phyloP scores from a whole-genome alignment of 1,284 basidiomycete genomes.

The Cryptococcus maquisensis region DNA sequence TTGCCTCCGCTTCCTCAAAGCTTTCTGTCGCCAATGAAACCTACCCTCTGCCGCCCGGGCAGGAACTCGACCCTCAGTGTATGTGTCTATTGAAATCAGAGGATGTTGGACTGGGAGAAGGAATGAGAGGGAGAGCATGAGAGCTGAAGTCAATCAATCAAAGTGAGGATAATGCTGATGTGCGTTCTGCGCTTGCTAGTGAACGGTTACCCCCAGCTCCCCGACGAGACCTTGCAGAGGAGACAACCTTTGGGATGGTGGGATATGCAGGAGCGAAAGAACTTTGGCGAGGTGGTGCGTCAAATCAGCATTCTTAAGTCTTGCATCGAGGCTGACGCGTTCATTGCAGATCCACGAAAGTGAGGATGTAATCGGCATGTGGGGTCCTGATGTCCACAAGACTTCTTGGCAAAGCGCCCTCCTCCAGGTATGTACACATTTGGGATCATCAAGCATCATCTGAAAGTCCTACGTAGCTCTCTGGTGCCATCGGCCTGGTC shows the following conservation, averaged over 20 bases:
- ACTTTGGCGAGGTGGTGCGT: conserved; percentile 76
- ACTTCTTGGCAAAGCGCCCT: conserved; percentile 35
- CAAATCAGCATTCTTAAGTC: not conserved
- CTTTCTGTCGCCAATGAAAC: not conserved
- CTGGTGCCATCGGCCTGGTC: conserved; percentile 31
- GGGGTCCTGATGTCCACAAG: conserved; percentile 68
- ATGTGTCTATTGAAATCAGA: conserved; percentile 11
- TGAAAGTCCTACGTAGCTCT: conserved; percentile 19
- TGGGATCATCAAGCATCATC: not conserved
- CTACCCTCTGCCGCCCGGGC: conserved; percentile 28
- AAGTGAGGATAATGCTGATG: not conserved
- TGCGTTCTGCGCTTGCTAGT: conserved; percentile 23
- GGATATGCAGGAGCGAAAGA: conserved; percentile 73
- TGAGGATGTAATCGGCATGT: conserved; percentile 80
- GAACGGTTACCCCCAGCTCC: conserved; percentile 69
- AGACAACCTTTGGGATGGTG: conserved; percentile 73
- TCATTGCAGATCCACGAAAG: conserved; percentile 66
- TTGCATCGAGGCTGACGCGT: not conserved
- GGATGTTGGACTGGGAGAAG: not conserved
- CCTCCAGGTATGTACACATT: conserved; percentile 22
- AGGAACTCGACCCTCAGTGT: conserved; percentile 46
- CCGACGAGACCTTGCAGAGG: conserved; percentile 64
- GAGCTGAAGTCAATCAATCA: not conserved
- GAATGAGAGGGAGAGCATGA: not conserved
- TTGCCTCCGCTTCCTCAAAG: conserved; percentile 11